Conservation (phyloP, 192 early-diverging fungal species). For the Coemansia aciculifera region DNA sequence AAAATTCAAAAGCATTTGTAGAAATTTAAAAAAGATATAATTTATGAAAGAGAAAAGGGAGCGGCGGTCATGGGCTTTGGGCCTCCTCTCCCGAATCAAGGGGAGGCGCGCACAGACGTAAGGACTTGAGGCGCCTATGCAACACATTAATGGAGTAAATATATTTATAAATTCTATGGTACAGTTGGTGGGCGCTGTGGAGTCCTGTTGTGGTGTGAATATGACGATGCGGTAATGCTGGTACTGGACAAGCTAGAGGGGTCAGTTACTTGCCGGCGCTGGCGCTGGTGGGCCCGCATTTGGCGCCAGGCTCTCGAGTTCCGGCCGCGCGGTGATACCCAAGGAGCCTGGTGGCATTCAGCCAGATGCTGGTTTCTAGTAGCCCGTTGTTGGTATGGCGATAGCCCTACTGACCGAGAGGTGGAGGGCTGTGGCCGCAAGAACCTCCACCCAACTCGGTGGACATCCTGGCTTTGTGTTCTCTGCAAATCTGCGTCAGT, state of each 20-base stretch:
- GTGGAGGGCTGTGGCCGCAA: constrained; percentile 1
- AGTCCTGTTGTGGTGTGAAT: background rate
- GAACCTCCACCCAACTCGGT: constrained; percentile 10
- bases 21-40: background rate
- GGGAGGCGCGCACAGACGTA: too few relatives aligned
- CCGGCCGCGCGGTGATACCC: constrained; percentile 28
- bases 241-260: background rate
- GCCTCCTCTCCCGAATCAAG: too few relatives aligned
- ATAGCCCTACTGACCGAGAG: background rate
- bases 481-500: constrained; percentile 28
- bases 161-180: background rate
- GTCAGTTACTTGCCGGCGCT: constrained; percentile 1
- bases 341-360: constrained; percentile 17
- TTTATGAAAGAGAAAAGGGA: background rate
- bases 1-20: background rate
- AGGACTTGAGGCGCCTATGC: too few relatives aligned
- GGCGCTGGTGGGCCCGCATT: constrained; percentile 28
- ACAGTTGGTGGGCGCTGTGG: background rate
- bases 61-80: background rate
- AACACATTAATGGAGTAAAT: too few relatives aligned
- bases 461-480: constrained; percentile 8
- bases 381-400: background rate
- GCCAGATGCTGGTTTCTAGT: constrained; percentile 1
- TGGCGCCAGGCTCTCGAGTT: constrained; percentile 48
- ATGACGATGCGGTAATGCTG: background rate